Base-by-base conservation (phyloP, 257 asterid species). In the Nyctanthes arbortristis region DNA sequence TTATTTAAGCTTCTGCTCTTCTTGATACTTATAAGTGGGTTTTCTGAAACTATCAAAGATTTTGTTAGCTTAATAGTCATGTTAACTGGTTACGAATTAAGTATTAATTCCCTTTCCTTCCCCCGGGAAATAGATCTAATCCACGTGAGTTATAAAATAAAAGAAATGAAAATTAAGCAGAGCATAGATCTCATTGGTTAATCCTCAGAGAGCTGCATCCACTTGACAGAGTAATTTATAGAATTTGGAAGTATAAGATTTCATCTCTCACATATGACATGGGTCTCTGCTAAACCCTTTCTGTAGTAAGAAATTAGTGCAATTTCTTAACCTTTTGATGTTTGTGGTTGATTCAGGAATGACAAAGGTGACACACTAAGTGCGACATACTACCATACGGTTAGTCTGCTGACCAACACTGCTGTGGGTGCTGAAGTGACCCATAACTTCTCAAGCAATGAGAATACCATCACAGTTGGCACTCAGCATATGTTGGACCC, bases 351-450 rank as follows among this genome's bases (percentile, higher is more conserved):
- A 25, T 71, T 32, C 79, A 86, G 89, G 87, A 86, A 86, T 16
- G 79, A 81, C 80, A 86, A 83, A 79, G 82, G 84, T 29, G 84
- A 86, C 35, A 63, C 73, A 3, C 36, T 83, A 74, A 75, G 76
- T 61, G 89, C 82, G 10, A 79, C 89, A 4, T 83, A 83, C 80
- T 86, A 83, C 78, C 91, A 86, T 27, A 64, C 28, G 0, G 84
- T 81, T 63, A 79, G 72, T 69, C 85, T 85, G 12, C 34, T 79
- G 75, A 75, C 82, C 79, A 85, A 64, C 80, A 83, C 87, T 1
- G 87, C 84, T 4, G 86, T 83, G 0, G 91, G 91, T 31, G 88
- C 85, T 3, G 91, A 85, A 81, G 79, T 83, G 63, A 75, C 80
- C 45, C 87, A 85, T 45, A 75, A 76, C 71, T 80, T 85, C 76